phyloP scores from a whole-genome alignment of 2,329 filamentous ascomycete genomes.

The Fusarium sp. region DNA sequence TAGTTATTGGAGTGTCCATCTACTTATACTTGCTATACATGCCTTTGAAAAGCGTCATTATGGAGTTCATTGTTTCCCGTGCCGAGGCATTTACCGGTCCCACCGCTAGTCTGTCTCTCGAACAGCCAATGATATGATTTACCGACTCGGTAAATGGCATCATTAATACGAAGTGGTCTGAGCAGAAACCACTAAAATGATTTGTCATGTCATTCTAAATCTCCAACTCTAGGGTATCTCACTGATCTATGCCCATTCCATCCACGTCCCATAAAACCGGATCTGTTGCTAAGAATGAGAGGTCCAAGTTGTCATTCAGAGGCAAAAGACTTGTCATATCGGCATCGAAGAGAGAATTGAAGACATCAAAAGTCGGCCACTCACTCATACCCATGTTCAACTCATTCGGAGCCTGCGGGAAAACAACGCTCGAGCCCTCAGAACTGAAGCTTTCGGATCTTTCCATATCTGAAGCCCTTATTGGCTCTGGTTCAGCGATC shows the following conservation, averaged over 20 bases:
- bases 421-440: too few relatives aligned
- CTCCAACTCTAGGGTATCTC: neutral
- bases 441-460: too few relatives aligned
- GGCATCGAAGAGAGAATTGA: constrained; percentile 16
- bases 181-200: neutral
- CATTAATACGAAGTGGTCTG: neutral
- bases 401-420: rapidly evolving
- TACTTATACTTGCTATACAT: constrained; percentile 31
- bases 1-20: too few relatives aligned
- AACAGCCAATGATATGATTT: constrained; percentile 14
- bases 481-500: too few relatives aligned
- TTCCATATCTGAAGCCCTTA: too few relatives aligned
- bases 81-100: constrained; percentile 32
- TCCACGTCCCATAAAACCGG: neutral
- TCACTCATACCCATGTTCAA: rapidly evolving
- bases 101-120: neutral
- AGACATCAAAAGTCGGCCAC: constrained; percentile 8
- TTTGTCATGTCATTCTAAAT: constrained; percentile 4
- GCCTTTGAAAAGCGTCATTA: constrained; percentile 6
- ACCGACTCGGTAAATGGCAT: constrained; percentile 11
- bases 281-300: neutral
- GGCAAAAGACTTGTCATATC: constrained; percentile 22
- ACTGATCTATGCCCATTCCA: rapidly evolving
- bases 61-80: constrained; percentile 7
- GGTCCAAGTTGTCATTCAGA: neutral